These are phyloP conservation scores for Rhytidiadelphus loreus DNA, from an alignment of 225 moss, liverwort and hornwort species.

Conservation along the genomic window DNA sequence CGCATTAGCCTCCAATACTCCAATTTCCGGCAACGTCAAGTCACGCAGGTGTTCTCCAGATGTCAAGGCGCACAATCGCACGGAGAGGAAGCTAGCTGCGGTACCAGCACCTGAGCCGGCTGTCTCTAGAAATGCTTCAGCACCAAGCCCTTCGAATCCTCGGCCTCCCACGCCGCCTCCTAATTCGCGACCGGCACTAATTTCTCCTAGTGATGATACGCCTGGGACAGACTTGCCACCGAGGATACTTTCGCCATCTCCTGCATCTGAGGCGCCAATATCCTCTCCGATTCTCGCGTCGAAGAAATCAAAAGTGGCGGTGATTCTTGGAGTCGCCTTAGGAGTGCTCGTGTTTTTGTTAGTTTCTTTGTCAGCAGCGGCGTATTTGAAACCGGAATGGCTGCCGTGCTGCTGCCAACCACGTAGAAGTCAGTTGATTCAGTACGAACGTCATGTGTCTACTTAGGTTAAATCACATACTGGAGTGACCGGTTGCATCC, in stretches of 20 bases:
- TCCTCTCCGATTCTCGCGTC: background rate
- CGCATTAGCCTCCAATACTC: background rate
- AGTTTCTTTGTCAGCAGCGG: background rate
- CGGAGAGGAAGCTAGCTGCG: background rate
- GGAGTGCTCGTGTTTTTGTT: background rate
- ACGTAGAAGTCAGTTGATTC: background rate
- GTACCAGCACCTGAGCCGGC: background rate
- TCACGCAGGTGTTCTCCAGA: background rate
- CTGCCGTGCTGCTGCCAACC: background rate
- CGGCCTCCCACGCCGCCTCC: background rate
- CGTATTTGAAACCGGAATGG: background rate
- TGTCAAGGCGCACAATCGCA: background rate
- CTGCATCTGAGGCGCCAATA: background rate
- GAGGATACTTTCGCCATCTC: background rate
- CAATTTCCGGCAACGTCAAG: background rate
- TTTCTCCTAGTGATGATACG: background rate
- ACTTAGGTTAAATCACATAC: background rate
- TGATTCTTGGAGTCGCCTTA: background rate
- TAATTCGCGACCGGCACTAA: background rate
- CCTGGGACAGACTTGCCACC: slow-evolving; percentile 5
- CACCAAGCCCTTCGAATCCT: background rate
- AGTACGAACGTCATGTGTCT: slow-evolving; percentile 4
- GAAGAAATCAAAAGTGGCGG: background rate
- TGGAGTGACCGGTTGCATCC: background rate
- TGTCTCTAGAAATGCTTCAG: background rate